Percentiles rank a stretch among this genome's conserved stretches.
These are phyloP conservation scores for Panicum hallii DNA, from an alignment of 202 grass and related monocot species.

Conservation along the genomic window DNA sequence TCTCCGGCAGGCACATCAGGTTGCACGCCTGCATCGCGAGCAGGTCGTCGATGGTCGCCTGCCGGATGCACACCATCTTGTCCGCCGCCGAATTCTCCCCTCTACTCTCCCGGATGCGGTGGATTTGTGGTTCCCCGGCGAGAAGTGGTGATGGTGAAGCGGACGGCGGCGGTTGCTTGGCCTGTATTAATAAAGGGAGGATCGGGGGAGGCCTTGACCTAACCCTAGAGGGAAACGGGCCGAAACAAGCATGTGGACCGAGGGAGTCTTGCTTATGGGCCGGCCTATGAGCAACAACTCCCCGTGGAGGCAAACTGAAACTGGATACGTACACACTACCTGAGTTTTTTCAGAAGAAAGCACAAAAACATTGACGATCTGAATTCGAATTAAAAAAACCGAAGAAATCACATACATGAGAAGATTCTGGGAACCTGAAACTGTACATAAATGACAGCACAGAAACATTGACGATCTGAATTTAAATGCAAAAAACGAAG, in stretches of 20 bases:
- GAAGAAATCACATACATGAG: too few relatives aligned
- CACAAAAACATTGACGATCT: too few relatives aligned
- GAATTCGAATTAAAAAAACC: too few relatives aligned
- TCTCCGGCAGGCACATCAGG: constrained; percentile 98
- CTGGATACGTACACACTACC: too few relatives aligned
- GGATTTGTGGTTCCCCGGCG: constrained; percentile 31
- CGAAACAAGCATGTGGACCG: background rate
- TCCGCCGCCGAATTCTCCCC: background rate
- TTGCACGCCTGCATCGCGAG: constrained; percentile 99
- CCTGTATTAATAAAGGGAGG: constrained; percentile 39
- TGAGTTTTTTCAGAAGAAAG: too few relatives aligned
- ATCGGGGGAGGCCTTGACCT: constrained; percentile 34
- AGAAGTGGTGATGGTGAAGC: background rate
- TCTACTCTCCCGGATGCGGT: background rate
- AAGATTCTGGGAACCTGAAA: too few relatives aligned
- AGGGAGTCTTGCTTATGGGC: background rate
- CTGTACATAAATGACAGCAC: background rate
- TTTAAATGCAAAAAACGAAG: background rate
- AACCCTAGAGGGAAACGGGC: constrained; percentile 54
- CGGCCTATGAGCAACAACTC: background rate
- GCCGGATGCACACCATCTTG: constrained; percentile 93
- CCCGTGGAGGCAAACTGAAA: too few relatives aligned
- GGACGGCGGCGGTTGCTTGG: constrained; percentile 35
- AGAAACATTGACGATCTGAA: background rate
- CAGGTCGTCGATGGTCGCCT: constrained; percentile 90